Conservation (phyloP, 495 filamentous ascomycete species). For the Penicillium malachiteum region DNA sequence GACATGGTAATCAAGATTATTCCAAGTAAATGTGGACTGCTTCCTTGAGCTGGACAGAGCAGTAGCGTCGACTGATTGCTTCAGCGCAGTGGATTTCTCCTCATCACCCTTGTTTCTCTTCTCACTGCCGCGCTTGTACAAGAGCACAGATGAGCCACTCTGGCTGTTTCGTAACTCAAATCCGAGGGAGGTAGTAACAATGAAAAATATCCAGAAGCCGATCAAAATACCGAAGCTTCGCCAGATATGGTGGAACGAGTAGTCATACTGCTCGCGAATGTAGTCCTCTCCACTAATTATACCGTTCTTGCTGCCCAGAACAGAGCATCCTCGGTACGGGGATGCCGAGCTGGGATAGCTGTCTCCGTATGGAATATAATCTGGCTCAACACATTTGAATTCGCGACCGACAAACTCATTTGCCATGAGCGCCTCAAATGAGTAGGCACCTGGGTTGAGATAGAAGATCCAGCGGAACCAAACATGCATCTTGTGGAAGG, state of each 20-base stretch:
- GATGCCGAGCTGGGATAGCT: slow-evolving; percentile 61
- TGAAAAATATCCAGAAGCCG: slow-evolving; percentile 70
- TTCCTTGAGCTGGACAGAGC: slow-evolving; percentile 24
- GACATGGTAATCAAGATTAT: slow-evolving; percentile 66
- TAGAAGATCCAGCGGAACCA: slow-evolving; percentile 94
- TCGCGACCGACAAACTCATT: slow-evolving; percentile 84
- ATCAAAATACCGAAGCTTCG: slow-evolving; percentile 80
- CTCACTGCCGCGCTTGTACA: slow-evolving; percentile 58
- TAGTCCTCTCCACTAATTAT: slow-evolving; percentile 62
- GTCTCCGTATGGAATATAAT: slow-evolving; percentile 61
- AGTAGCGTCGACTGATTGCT: slow-evolving; percentile 14
- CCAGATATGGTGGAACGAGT: slow-evolving; percentile 63
- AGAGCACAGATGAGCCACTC: slow-evolving; percentile 59
- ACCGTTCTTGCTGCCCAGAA: slow-evolving; percentile 60
- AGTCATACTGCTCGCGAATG: slow-evolving; percentile 63
- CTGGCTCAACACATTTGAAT: slow-evolving; percentile 69
- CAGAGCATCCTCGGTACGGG: slow-evolving; percentile 67
- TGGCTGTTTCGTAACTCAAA: slow-evolving; percentile 63
- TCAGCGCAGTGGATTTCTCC: slow-evolving; percentile 14
- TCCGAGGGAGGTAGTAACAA: slow-evolving; percentile 63
- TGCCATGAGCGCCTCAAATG: slow-evolving; percentile 85
- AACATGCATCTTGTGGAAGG: slow-evolving; percentile 66
- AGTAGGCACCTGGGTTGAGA: slow-evolving; percentile 79
- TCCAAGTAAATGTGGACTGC: slow-evolving; percentile 49
- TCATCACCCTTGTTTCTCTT: slow-evolving; percentile 27